phyloP scores from a whole-genome alignment of 2,329 filamentous ascomycete species.

The Clathrospora elynae region DNA sequence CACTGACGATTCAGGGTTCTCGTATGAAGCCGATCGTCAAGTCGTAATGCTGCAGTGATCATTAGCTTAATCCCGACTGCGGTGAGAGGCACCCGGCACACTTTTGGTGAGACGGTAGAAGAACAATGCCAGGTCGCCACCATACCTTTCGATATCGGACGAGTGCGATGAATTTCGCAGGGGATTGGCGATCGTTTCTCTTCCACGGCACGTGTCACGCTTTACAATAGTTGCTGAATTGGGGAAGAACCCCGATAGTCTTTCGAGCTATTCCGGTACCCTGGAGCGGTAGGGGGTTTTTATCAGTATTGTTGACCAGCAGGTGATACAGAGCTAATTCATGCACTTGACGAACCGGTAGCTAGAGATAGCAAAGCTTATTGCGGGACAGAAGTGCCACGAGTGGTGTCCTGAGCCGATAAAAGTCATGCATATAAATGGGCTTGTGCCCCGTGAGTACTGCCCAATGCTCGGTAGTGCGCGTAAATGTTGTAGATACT shows the following conservation, averaged over 20 bases:
- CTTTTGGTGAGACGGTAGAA: conserved; percentile 30
- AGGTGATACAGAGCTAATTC: background rate
- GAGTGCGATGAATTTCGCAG: conserved; percentile 21
- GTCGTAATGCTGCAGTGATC: conserved; percentile 37
- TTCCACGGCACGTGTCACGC: conserved; percentile 29
- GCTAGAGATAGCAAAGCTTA: conserved; percentile 21
- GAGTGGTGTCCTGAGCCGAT: conserved; percentile 22
- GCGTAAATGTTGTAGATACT: conserved; percentile 14
- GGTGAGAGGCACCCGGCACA: conserved; percentile 22
- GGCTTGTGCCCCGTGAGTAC: conserved; percentile 25
- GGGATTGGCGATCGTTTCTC: conserved; percentile 22
- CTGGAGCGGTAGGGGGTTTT: conserved; percentile 17
- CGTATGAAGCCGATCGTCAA: conserved; percentile 20
- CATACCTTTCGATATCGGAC: conserved; percentile 33
- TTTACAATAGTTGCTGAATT: conserved; percentile 18
- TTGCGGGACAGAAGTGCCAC: conserved; percentile 32
- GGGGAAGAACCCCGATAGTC: conserved; percentile 14
- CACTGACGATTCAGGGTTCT: conserved; percentile 16
- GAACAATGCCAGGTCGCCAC: conserved; percentile 35
- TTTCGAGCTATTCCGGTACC: conserved; percentile 11
- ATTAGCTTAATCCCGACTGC: conserved; percentile 36
- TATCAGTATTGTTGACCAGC: conserved; percentile 7
- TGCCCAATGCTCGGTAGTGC: conserved; percentile 25
- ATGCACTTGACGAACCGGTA: conserved; percentile 7
- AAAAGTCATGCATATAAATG: conserved; percentile 23